Evolutionary conservation across 2,329 filamentous ascomycete species (phyloP).

Genomic region (Fusarium tjaetaba): DNA sequence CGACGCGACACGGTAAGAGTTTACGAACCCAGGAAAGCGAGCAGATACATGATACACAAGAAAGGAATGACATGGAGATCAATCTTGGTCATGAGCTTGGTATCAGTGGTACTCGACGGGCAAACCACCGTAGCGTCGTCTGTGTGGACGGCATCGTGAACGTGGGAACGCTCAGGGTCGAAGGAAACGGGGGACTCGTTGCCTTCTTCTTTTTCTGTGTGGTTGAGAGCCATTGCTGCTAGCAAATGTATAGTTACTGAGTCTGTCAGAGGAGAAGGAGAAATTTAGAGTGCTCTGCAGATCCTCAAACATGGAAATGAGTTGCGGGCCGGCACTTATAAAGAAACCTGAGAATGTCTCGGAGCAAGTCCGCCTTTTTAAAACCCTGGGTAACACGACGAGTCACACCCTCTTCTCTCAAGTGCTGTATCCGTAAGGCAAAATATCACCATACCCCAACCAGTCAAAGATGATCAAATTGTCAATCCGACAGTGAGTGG

Average conservation of each 20-base stretch:
- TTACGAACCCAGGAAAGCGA: constrained; percentile 69
- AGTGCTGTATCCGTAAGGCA: not conserved
- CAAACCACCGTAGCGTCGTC: constrained; percentile 48
- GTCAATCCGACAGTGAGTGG: constrained; percentile 1
- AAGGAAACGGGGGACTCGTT: constrained; percentile 35
- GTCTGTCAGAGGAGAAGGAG: not conserved
- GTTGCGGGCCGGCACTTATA: constrained; percentile 20
- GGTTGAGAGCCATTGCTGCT: constrained; percentile 27
- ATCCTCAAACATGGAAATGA: constrained; percentile 5
- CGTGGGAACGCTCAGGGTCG: constrained; percentile 35
- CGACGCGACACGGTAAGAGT: not conserved
- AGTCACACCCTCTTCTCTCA: constrained; percentile 17
- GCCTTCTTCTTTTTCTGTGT: constrained; percentile 33
- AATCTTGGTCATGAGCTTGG: constrained; percentile 73
- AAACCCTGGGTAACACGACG: constrained; percentile 6
- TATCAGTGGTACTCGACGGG: constrained; percentile 68
- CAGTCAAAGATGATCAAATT: constrained; percentile 17
- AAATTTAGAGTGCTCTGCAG: constrained; percentile 13
- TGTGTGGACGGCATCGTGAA: constrained; percentile 21
- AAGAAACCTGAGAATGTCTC: constrained; percentile 24
- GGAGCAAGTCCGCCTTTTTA: constrained; percentile 17
- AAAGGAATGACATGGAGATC: constrained; percentile 78
- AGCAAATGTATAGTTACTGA: not conserved
- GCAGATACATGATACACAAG: constrained; percentile 75
- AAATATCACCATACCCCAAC: not conserved